These are phyloP conservation scores for Cyanidium caldarium DNA, from an alignment of 23 red algal species.

Conservation along the genomic window DNA sequence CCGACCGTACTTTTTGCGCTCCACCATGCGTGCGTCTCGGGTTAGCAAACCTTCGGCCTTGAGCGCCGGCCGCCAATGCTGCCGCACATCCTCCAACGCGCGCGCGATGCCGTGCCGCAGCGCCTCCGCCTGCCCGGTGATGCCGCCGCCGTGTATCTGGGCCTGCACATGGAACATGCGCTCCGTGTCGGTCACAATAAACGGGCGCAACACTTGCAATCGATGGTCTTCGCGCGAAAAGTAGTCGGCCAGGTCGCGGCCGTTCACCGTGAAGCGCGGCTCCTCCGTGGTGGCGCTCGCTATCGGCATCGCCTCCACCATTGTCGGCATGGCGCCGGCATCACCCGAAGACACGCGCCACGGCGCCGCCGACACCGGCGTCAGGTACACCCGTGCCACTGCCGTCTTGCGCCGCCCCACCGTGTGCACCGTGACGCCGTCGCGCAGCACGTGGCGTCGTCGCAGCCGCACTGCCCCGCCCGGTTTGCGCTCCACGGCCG, in stretches of 20 bases:
- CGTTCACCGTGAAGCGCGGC: slow-evolving; percentile 12
- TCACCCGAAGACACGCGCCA: not conserved
- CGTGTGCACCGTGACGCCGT: slow-evolving; percentile 17
- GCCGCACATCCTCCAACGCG: slow-evolving; percentile 48
- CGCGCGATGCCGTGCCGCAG: slow-evolving; percentile 51
- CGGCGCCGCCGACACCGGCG: not conserved
- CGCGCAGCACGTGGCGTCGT: not conserved
- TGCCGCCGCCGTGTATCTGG: slow-evolving; percentile 36
- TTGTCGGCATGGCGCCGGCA: not conserved
- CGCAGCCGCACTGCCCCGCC: not conserved
- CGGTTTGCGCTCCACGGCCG: no score
- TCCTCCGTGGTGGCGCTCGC: not conserved
- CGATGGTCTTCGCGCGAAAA: slow-evolving; percentile 61
- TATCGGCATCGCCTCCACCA: not conserved
- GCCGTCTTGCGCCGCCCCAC: slow-evolving; percentile 46
- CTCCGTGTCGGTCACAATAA: slow-evolving; percentile 16
- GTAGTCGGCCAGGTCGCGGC: slow-evolving; percentile 45
- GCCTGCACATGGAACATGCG: slow-evolving; percentile 34
- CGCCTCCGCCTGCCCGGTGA: slow-evolving; percentile 81
- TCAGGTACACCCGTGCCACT: slow-evolving; percentile 21
- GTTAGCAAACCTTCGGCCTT: slow-evolving; percentile 50
- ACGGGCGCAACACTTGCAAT: slow-evolving; percentile 26
- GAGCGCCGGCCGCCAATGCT: slow-evolving; percentile 23
- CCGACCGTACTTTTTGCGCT: slow-evolving; percentile 67
- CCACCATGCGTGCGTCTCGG: slow-evolving; percentile 61